Conservation (phyloP, 208 protist species). For the Acanthamoeba castellanii region DNA sequence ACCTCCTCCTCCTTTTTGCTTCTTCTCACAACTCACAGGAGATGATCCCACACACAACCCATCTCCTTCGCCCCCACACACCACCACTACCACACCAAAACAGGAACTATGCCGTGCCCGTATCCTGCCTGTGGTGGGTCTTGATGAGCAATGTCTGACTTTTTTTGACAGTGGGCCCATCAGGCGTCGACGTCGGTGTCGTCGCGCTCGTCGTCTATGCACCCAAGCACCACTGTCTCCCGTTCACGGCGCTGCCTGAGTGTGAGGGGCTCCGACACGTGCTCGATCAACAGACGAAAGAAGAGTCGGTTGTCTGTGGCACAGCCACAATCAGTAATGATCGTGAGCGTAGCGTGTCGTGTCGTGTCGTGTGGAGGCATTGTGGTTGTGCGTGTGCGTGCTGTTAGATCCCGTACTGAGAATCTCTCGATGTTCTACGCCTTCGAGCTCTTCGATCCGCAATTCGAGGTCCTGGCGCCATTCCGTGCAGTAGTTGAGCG, state of each 20-base stretch:
- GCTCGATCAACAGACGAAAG: conserved; percentile 45
- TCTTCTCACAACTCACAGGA: too few species aligned
- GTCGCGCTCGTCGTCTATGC: not conserved
- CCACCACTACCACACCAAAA: too few species aligned
- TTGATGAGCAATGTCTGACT: fast-evolving
- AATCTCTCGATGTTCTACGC: conserved; percentile 40
- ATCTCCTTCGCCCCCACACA: too few species aligned
- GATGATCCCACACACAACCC: too few species aligned
- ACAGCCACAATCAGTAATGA: not conserved
- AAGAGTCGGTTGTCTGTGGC: conserved; percentile 4
- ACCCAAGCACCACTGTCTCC: not conserved
- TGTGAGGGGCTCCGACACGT: not conserved
- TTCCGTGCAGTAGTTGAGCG: conserved; percentile 3
- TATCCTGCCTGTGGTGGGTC: too few species aligned
- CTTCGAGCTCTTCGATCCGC: conserved; percentile 39
- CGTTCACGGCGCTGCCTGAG: not conserved
- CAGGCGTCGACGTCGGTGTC: not conserved
- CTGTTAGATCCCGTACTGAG: not conserved
- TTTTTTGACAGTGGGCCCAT: too few species aligned
- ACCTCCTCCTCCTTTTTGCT: too few species aligned
- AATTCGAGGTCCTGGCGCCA: conserved; percentile 12
- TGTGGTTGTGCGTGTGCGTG: not conserved
- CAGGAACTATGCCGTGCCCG: too few species aligned
- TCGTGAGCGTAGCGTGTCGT: not conserved
- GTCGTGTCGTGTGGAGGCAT: too few species aligned